phyloP scores from a whole-genome alignment of 768 basidiomycete species.

The Rhodotorula babjevae region DNA sequence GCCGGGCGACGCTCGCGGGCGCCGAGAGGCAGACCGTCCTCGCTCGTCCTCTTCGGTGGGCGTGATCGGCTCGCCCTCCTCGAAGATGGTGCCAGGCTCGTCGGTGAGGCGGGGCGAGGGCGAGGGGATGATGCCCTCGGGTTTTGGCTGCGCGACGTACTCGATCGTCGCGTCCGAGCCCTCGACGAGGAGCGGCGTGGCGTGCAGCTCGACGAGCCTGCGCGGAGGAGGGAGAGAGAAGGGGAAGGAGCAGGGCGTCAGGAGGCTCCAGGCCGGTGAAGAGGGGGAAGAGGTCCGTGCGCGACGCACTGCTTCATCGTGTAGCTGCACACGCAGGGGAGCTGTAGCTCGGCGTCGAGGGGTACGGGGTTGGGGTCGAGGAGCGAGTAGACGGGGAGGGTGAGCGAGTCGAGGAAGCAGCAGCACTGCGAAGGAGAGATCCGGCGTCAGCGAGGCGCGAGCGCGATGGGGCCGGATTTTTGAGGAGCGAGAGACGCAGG shows the following conservation, averaged over 20 bases:
- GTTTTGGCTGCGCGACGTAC: constrained; percentile 21
- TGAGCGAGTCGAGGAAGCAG: constrained; percentile 38
- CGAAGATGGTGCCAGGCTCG: background rate
- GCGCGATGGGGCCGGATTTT: no score
- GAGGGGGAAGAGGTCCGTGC: background rate
- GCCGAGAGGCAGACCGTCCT: background rate
- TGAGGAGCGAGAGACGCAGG: no score
- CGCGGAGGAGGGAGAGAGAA: background rate
- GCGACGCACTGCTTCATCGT: background rate
- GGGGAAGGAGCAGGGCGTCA: no score
- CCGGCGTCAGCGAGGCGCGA: background rate
- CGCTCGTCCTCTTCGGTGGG: constrained; percentile 16
- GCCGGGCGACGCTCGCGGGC: background rate
- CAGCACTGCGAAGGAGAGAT: constrained; percentile 19
- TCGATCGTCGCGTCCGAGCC: constrained; percentile 25
- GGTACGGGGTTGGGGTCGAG: constrained; percentile 33
- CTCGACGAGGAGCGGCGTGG: constrained; percentile 13
- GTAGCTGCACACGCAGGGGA: constrained; percentile 26
- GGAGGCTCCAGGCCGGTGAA: no score
- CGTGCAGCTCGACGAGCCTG: constrained; percentile 23
- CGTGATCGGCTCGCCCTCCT: constrained; percentile 1
- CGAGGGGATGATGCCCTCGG: background rate
- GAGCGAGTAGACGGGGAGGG: constrained; percentile 34
- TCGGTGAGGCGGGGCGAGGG: background rate
- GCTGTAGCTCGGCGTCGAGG: constrained; percentile 21